phyloP scores from a whole-genome alignment of 2,329 filamentous ascomycete genomes.

The Penicillium freii region DNA sequence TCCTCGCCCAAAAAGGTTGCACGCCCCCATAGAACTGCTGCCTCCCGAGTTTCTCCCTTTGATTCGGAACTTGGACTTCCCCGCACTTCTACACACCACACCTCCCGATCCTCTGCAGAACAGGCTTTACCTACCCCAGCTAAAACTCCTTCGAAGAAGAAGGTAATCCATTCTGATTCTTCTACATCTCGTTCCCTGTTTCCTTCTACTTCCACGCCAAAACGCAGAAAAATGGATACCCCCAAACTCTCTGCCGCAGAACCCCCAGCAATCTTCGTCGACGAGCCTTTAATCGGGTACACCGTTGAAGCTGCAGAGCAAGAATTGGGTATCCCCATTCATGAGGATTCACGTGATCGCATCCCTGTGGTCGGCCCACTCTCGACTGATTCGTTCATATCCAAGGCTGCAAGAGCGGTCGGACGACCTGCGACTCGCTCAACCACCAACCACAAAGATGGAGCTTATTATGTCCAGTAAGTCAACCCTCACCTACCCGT shows the following conservation, averaged over 20 bases:
- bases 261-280: slow-evolving; percentile 34
- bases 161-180: slow-evolving; percentile 45
- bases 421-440: slow-evolving; percentile 10
- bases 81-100: slow-evolving; percentile 23
- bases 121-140: slow-evolving; percentile 60
- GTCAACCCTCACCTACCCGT: slow-evolving; percentile 28
- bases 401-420: not conserved
- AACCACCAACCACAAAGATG: not conserved
- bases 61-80: slow-evolving; percentile 19
- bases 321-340: slow-evolving; percentile 51
- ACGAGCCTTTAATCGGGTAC: slow-evolving; percentile 23
- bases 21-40: not conserved
- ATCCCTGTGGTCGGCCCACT: slow-evolving; percentile 40
- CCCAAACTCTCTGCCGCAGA: slow-evolving; percentile 19
- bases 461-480: slow-evolving; percentile 8
- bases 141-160: slow-evolving; percentile 59
- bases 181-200: slow-evolving; percentile 56
- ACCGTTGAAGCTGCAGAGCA: not conserved
- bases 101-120: slow-evolving; percentile 20
- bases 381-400: slow-evolving; percentile 54
- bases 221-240: slow-evolving; percentile 48
- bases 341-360: slow-evolving; percentile 62
- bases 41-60: slow-evolving; percentile 5
- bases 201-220: slow-evolving; percentile 48
- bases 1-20: slow-evolving; percentile 29